Base-by-base conservation (phyloP, 2,329 filamentous ascomycete genomes). In the Penicillium sp. region DNA sequence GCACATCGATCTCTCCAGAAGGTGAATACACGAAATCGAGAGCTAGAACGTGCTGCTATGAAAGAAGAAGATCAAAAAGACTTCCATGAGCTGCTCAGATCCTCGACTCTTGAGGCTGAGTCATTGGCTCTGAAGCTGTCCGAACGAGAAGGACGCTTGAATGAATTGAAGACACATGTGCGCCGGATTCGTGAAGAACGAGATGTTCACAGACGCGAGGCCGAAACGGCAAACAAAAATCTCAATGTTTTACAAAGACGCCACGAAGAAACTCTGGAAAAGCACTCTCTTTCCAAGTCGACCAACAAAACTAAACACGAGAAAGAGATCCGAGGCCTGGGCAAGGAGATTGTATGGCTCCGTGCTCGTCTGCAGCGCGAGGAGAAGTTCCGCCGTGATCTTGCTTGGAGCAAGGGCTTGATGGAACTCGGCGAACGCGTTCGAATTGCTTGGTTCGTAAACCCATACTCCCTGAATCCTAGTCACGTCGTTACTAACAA, bases 271-370 rank as follows among this genome's bases (percentile, higher is more conserved):
- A 80, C 82, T 13, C 73, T 81, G 16, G 78, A 81, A 56, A 79
- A 78, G 49, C 66, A 77, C 13, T 68, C 66, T 23, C 49, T 51
- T 41, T 63, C 62, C 38, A 74, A 66, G 35, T 63, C 61, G 74
- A 63, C 77, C 75, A 62, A 76, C 78, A 70, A 77, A 67, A 61
- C 70, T 67, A 64, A 72, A 61, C 66, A 78, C 69, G 78, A 81
- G 46, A 85, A 87, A 42, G 85, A 91, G 65, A 84, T 97, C 49
- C 84, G 86, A 62, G 93, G 93, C 16, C 81, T 97, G 68, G 84
- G 85, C 49, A 89, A 94, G 76, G 92, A 97, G 75, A 93, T 97
- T 70, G 84, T 91, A 66, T 97, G 90, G 85, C 84, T 97, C 71
- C 85, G 91, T 65, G 90, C 90, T 2, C 85, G 88, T 48, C 89